Conservation (phyloP, 345 rosid species). For the Rhizophora mangle region DNA sequence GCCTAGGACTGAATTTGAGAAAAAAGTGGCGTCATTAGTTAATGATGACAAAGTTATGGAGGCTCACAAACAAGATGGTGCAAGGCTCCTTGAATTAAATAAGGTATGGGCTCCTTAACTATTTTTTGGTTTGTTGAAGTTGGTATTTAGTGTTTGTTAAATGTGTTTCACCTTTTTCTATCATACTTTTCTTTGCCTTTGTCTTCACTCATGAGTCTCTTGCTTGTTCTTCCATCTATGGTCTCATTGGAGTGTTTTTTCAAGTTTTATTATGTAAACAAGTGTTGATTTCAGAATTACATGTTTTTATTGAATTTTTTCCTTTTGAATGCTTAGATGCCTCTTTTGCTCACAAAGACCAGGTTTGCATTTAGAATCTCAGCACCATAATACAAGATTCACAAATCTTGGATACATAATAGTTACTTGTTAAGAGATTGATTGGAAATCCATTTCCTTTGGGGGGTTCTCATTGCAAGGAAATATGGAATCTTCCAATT, state of each 20-base stretch:
- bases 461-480: too few relatives aligned
- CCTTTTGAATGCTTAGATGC: background rate
- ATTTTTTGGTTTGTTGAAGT: constrained; percentile 6
- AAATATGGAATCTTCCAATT: too few relatives aligned
- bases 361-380: too few relatives aligned
- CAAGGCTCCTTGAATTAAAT: constrained; percentile 79
- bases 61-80: constrained; percentile 82
- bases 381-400: too few relatives aligned
- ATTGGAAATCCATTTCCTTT: too few relatives aligned
- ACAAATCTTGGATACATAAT: too few relatives aligned
- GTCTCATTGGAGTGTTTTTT: too few relatives aligned
- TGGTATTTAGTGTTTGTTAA: background rate
- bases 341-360: too few relatives aligned
- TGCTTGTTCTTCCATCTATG: too few relatives aligned
- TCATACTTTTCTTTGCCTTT: background rate
- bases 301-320: background rate
- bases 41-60: constrained; percentile 53
- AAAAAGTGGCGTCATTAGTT: constrained; percentile 74
- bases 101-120: constrained; percentile 40
- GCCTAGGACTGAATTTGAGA: constrained; percentile 92
- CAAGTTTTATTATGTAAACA: too few relatives aligned
- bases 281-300: background rate
- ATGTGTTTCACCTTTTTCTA: background rate
- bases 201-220: background rate
- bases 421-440: too few relatives aligned